Conservation (phyloP, 1,284 basidiomycete genomes). For the Leccinum solheimii region DNA sequence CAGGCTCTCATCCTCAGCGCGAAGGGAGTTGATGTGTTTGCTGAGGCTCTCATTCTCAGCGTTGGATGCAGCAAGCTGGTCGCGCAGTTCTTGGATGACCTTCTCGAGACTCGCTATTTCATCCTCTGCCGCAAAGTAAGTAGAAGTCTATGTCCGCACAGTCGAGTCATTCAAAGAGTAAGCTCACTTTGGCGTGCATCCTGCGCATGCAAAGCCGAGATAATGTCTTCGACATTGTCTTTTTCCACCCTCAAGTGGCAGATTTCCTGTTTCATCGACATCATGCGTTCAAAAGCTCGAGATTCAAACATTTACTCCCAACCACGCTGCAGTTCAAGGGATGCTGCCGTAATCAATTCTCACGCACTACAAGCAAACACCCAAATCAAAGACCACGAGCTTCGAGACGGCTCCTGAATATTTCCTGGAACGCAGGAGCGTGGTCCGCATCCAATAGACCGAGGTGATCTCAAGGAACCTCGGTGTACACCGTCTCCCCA, state of each 20-base stretch:
- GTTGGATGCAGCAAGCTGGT: not conserved
- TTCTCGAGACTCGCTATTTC: not conserved
- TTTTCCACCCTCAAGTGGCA: not conserved
- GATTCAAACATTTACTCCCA: not conserved
- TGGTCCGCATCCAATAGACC: not conserved
- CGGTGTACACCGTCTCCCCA: not conserved
- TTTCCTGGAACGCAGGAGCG: not conserved
- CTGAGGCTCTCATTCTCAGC: not conserved
- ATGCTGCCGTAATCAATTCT: not conserved
- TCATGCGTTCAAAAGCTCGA: not conserved
- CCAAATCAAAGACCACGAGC: not conserved
- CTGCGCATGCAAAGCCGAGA: not conserved
- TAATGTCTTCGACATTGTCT: not conserved
- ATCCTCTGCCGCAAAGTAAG: not conserved
- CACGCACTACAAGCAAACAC: not conserved
- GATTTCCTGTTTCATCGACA: not conserved
- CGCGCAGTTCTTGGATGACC: not conserved
- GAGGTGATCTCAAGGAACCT: not conserved
- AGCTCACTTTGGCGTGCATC: not conserved
- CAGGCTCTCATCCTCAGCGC: not conserved
- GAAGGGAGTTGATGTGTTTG: not conserved
- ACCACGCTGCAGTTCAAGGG: too few relatives aligned
- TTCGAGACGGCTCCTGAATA: not conserved
- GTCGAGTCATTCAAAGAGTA: not conserved
- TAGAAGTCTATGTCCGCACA: not conserved